Evolutionary conservation across 2,329 filamentous ascomycete species (phyloP), one percentile per base, ranked within the genome.

Genomic region (Helotiales sp.): DNA sequence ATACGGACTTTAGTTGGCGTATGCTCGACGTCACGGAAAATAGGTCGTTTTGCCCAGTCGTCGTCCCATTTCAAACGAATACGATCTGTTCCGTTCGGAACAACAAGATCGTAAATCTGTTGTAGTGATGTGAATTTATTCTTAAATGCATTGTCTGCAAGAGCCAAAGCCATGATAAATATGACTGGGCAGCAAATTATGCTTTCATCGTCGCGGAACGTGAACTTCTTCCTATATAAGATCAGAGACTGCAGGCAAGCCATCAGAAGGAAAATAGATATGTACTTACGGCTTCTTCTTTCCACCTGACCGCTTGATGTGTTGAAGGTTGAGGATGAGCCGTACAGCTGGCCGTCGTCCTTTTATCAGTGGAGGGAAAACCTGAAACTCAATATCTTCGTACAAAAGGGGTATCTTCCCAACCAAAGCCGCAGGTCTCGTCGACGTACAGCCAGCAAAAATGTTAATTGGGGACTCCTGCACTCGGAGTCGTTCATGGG

Each of bases 241-340:
- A 47, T 71, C 50, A 69, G 54, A 49, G 13, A 20, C 47, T 37
- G 37, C 6, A 61, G 20, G 63, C 15, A 54, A 20, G 26, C 15
- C 5, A n/a, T 54, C 13, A 60, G 32, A 47, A 57, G 32, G 37
- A 50, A 43, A 50, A 61, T 61, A 61, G 30, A 57, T 57, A 37
- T 40, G 20, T 5, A 71, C 61, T 70, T 63, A 72, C 61, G 57
- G 54, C 61, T 74, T 72, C 17, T 64, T 73, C 34, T 71, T 73
- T 30, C 71, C 66, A 34, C 64, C 61, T 34, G 65, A 72, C 63
- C 68, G 69, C 68, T 77, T 77, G n/a, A 75, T 70, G 30, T 72
- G 55, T 57, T 72, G 68, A 2, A 77, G 68, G 64, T 73, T 74
- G 61, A 75, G 62, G 17, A 63, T 69, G 22, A 76, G 57, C 20